Evolutionary conservation across 2,329 filamentous ascomycete species (phyloP).

Genomic region (Cercospora nicotianae): DNA sequence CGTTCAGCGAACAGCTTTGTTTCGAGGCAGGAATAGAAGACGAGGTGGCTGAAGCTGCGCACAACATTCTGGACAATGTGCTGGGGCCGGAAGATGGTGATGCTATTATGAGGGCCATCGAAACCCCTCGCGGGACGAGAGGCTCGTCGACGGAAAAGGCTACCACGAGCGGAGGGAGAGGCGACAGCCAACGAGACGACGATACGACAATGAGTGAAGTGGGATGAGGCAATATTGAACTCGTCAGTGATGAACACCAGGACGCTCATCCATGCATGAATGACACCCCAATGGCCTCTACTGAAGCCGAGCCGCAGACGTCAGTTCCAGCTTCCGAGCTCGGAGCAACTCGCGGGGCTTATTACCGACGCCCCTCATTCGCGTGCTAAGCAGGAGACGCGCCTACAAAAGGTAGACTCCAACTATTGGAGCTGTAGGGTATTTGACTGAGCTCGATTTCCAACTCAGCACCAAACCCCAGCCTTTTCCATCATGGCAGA

Average conservation of each 20-base stretch:
- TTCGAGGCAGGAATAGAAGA: constrained; percentile 75
- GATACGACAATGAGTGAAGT: constrained; percentile 28
- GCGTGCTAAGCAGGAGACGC: constrained; percentile 6
- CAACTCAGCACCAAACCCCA: neutral
- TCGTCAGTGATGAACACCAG: neutral
- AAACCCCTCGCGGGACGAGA: constrained; percentile 36
- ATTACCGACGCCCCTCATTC: constrained; percentile 5
- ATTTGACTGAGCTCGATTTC: neutral
- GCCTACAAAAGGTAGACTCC: constrained; percentile 8
- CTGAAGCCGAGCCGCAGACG: constrained; percentile 8
- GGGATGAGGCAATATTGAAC: neutral
- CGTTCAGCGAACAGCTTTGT: constrained; percentile 77
- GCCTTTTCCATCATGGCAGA: constrained; percentile 25
- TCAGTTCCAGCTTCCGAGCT: constrained; percentile 11
- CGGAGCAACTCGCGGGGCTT: constrained; percentile 14
- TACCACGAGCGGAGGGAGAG: constrained; percentile 8
- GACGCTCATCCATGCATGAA: neutral
- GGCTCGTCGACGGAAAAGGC: constrained; percentile 21
- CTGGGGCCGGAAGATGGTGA: constrained; percentile 79
- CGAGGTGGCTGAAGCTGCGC: constrained; percentile 76
- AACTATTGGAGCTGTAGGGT: neutral
- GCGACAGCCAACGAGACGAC: constrained; percentile 13
- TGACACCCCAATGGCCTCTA: constrained; percentile 11
- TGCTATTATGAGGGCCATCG: constrained; percentile 53
- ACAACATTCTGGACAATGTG: constrained; percentile 75